Base-by-base conservation (phyloP, 1,284 basidiomycete genomes). In the Cronartium ribicola region DNA sequence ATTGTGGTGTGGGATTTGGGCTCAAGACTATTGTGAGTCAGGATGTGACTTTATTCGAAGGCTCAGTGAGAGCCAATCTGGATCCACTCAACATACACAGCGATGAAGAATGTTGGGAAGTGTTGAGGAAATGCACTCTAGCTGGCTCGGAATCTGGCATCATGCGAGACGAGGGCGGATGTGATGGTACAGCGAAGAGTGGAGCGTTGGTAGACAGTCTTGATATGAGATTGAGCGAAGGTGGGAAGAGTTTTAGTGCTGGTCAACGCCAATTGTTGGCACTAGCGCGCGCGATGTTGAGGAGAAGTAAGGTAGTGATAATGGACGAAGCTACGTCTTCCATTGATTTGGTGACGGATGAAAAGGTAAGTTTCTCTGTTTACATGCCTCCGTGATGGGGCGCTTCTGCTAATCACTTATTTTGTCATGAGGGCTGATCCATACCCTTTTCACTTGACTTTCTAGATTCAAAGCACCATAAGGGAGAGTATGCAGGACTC, bases 241-340 rank as follows among this genome's bases (percentile, higher is more conserved):
- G 78, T 11, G 80, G 80, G 22, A 75, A 66, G 41, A 81, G 80
- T 70, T 77, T 80, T 41, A 79, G 78, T 10, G 78, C 79, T 51
- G 80, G 80, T 22, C 78, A 81, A 67, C 76, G 79, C 7, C 80
- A 80, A 69, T 76, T 81, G 44, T 69, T 81, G 13, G 79, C 78
- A 41, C 75, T 81, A 65, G 80, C 80, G 1, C 77, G 80, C 1
- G 80, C 80, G 0, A 67, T 81, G 43, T 75, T 81, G 13, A 75
- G 77, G 36, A 73, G 77, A 8, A 76, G 79, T 0, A 78, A 77
- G 59, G 72, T 81, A 46, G 76, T 81, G 51, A 76, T 81, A n/a
- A 79, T 81, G 69, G 80, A 81, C 75, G 80, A 81, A 70, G 80
- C 80, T 1, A 79, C 79, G 6, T 77, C 78, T n/a, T 79, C 79